Evolutionary conservation across 106 monocot genomes (phyloP).

Genomic region (Acorus gramineus): DNA sequence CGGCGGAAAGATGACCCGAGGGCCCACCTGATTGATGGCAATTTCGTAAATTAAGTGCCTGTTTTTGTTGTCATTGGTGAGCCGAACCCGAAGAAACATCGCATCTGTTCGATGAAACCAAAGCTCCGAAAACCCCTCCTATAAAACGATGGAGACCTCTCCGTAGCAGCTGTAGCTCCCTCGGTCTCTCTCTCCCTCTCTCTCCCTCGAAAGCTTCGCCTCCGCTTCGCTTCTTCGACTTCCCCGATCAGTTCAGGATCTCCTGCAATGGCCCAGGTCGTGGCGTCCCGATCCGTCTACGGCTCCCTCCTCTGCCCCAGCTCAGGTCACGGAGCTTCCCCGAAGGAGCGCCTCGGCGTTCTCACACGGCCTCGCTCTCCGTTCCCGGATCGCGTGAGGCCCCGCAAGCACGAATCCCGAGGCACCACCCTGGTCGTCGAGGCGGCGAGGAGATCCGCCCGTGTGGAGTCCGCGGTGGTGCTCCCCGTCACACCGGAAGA

Average conservation of each 20-base stretch:
- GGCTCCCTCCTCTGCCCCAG: slow-evolving; percentile 1
- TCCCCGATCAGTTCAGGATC: too few relatives aligned
- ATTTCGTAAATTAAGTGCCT: too few relatives aligned
- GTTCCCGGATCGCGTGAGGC: not conserved
- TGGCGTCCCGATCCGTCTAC: slow-evolving; percentile 8
- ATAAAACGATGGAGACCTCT: too few relatives aligned
- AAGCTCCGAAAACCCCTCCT: too few relatives aligned
- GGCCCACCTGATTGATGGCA: too few relatives aligned
- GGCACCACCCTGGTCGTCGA: slow-evolving; percentile 8
- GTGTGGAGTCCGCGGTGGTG: slow-evolving; percentile 16
- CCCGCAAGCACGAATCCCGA: not conserved
- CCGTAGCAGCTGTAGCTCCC: too few relatives aligned
- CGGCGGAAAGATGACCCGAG: too few relatives aligned
- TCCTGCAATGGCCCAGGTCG: slow-evolving; percentile 26
- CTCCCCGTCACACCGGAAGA: slow-evolving; percentile 48
- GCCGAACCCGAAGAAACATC: too few relatives aligned
- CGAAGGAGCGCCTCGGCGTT: slow-evolving; percentile 1
- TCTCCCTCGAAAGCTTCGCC: not conserved
- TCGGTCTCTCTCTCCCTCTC: not conserved
- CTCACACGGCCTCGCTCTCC: slow-evolving; percentile 7
- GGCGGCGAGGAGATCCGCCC: slow-evolving; percentile 28
- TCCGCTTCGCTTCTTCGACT: too few relatives aligned
- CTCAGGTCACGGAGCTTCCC: slow-evolving; percentile 7
- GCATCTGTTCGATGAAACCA: too few relatives aligned
- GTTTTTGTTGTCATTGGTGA: too few relatives aligned